Conservation (phyloP, 306 rosid species). For the Ochetophila trinervis region DNA sequence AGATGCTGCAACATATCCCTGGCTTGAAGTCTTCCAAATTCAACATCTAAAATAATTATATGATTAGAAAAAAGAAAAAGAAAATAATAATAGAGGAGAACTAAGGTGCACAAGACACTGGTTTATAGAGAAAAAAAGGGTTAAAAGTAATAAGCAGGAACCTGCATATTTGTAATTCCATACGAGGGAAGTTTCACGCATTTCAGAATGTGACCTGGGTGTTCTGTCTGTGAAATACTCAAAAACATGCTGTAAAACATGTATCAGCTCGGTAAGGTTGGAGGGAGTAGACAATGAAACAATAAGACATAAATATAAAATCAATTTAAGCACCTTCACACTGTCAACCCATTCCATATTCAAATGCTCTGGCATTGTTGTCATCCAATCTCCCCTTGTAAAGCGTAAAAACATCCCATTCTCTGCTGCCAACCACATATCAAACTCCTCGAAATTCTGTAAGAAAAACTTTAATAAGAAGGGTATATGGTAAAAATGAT, state of each 20-base stretch:
- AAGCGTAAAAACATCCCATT: constrained; percentile 86
- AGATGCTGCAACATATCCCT: constrained; percentile 97
- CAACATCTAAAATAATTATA: constrained; percentile 54
- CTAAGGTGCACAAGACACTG: background rate
- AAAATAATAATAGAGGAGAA: background rate
- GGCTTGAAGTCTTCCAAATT: constrained; percentile 93
- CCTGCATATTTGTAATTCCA: constrained; percentile 98
- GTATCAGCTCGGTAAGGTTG: constrained; percentile 23
- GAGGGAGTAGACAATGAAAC: constrained; percentile 18
- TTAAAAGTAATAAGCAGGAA: constrained; percentile 12
- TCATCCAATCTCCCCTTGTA: constrained; percentile 89
- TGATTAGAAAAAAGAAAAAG: constrained; percentile 18
- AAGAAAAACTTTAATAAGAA: constrained; percentile 27
- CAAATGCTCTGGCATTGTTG: constrained; percentile 95
- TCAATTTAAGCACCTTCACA: constrained; percentile 55
- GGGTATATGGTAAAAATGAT: constrained; percentile 11
- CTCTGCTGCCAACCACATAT: constrained; percentile 98
- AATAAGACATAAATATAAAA: constrained; percentile 3
- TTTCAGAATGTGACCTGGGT: constrained; percentile 74
- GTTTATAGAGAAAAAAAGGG: background rate
- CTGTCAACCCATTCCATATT: constrained; percentile 97
- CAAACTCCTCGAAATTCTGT: constrained; percentile 77
- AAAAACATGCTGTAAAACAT: constrained; percentile 71
- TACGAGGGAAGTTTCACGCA: constrained; percentile 81
- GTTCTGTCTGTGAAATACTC: constrained; percentile 91